Evolutionary conservation across 352 stramenopile genomes (phyloP).

Genomic region (Stramenopiles sp.): DNA sequence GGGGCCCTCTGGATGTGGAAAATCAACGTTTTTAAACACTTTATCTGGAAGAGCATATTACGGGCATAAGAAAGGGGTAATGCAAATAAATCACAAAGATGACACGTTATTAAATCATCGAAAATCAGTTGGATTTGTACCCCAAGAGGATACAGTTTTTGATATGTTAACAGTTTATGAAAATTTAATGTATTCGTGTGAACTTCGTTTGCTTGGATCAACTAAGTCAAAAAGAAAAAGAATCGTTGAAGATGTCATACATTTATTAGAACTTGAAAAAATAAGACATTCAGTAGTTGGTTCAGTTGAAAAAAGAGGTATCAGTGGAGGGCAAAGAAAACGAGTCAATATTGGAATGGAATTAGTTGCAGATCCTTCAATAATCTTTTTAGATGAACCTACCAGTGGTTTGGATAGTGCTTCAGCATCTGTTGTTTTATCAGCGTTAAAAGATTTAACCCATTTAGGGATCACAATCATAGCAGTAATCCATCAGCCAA

Average conservation of each 20-base stretch:
- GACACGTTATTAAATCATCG: no score
- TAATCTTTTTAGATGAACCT: slow-evolving; percentile 62
- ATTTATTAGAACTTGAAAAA: slow-evolving; percentile 21
- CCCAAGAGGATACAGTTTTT: no score
- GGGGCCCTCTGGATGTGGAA: slow-evolving; percentile 16
- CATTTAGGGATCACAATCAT: background rate
- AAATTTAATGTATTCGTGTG: no score
- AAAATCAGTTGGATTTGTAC: no score
- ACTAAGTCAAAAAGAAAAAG: no score
- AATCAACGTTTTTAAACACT: slow-evolving; percentile 13
- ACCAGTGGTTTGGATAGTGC: slow-evolving; percentile 30
- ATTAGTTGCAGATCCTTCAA: slow-evolving; percentile 42
- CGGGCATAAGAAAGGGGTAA: no score
- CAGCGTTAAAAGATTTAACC: slow-evolving; percentile 8
- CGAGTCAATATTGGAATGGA: slow-evolving; percentile 51
- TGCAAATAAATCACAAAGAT: no score
- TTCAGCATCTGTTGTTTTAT: slow-evolving; percentile 13
- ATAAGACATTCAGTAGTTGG: slow-evolving; percentile 25
- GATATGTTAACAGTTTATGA: no score
- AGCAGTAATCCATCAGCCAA: background rate
- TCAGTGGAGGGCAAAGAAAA: slow-evolving; percentile 50
- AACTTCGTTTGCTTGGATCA: no score
- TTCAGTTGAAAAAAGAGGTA: no score
- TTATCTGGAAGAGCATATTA: slow-evolving; percentile 17
- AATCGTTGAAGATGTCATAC: no score